Base-by-base conservation (phyloP, 257 asterid genomes). In the Knoxia roxburghii region DNA sequence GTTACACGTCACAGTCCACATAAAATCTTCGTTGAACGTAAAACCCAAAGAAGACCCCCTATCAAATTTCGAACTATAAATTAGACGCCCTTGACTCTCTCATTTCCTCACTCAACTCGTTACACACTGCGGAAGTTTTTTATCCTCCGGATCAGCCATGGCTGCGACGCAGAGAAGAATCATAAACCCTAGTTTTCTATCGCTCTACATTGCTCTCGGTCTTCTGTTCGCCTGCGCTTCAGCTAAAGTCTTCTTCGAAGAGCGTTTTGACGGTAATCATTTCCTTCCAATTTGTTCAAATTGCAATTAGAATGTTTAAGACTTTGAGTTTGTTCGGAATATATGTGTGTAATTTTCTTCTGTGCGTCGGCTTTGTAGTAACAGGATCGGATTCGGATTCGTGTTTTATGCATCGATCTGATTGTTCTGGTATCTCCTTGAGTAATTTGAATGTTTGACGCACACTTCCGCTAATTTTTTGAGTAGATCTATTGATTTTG, bases 191-290 rank as follows among this genome's bases (percentile, higher is more conserved):
- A 66, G 61, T 40, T 74, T 76, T 67, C 79, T 78, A 74, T 60
- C 79, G 71, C 76, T 89, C 37, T 80, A 79, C 71, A 4, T 83
- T 33, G 68, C 81, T 30, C 70, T 93, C 15, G 82, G 84, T 67
- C 84, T 90, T 23, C 77, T 87, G 21, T 58, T 90, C 54, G 83
- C 82, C 46, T 52, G 74, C 51, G 76, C 89, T 29, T 83, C 95
- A 0, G 97, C 96, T 14, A 77, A 74, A 64, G 90, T 90, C 7
- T 76, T 93, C 83, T 93, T 90, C 76, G 95, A 93, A 84, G 99
- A 93, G 72, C 93, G 95, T 18, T 93, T 93, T 52, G 76, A 82
- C 24, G 99, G 99, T 93, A 84, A 20, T 6, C 18, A 55, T 29
- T 29, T 55, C 50, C 37, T 23, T 2, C 3, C 12, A 14, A 3